Base-by-base conservation (phyloP, 2,329 filamentous ascomycete species). In the Harringtonia lauricola region DNA sequence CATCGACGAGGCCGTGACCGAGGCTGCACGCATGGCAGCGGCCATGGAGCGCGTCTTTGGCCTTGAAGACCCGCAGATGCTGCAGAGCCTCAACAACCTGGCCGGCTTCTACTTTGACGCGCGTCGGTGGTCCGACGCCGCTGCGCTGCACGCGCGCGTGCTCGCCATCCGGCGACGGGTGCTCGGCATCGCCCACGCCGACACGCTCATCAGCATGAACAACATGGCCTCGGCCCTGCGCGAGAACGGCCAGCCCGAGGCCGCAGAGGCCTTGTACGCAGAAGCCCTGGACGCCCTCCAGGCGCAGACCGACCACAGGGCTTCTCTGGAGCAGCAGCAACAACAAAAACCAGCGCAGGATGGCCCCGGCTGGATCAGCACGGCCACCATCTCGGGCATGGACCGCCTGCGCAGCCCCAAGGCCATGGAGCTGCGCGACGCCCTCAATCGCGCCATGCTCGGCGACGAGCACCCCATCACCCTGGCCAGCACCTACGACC, bases 1-100 rank as follows among this genome's bases (percentile, higher is more conserved):
- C 39, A 48, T 47, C 17, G 37, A 44, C 15, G 46, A 52, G 34
- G 49, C 48, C 2, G 52, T 53, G 18, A 13, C 34, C 37, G 15
- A 45, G n/a, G 17, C 28, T 8, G 18, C 22, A n/a, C 17, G 35
- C 18, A n/a, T 36, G 33, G 13, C 47, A 3, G n/a, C 34, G n/a
- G 28, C 28, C 4, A 10, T 3, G 2, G 36, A 29, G 31, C 26
- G 9, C 4, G 24, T 21, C 6, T 19, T 36, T 4, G 42, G 42
- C 13, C 8, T 24, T 4, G 31, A 37, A 14, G 37, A 39, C 18
- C 37, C 26, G 2, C 3, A 30, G n/a, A 39, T n/a, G 26, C 15
- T 39, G n/a, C 5, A n/a, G 3, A 35, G 28, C 22, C 38, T 45
- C 10, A 6, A 26, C 19, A 34, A 31, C 38, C 38, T 45, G n/a